Percentiles rank a stretch among this genome's conserved stretches.
Conservation (phyloP, 2,329 filamentous ascomycete species). For the Stachybotrys chartarum region DNA sequence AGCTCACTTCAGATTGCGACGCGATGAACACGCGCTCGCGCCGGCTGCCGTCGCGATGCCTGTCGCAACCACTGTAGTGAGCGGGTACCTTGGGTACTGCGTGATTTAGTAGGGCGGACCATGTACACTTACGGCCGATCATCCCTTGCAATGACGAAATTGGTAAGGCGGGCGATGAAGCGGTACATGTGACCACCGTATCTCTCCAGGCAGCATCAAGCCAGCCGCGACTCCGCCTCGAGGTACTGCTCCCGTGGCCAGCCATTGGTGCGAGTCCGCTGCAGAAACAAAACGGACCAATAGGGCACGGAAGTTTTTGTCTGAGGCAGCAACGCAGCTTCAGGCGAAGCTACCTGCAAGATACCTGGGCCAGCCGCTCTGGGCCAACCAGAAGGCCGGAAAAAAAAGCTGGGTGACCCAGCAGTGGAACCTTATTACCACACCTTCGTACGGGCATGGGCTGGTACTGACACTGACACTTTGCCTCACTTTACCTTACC, state of each 20-base stretch:
- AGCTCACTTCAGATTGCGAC: neutral
- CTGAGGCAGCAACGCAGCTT: conserved; percentile 26
- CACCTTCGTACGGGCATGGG: neutral
- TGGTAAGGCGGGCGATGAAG: neutral
- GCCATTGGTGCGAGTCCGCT: conserved; percentile 23
- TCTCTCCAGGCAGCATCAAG: conserved; percentile 14
- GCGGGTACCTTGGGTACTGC: neutral
- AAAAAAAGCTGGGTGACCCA: conserved; percentile 19
- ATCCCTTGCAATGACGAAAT: neutral
- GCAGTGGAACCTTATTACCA: neutral
- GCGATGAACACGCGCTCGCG: neutral
- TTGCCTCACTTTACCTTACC: conserved; percentile 16
- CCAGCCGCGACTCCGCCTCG: conserved; percentile 19
- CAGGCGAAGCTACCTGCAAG: neutral
- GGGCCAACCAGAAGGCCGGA: neutral
- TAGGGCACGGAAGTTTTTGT: conserved; percentile 20
- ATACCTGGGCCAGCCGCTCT: neutral
- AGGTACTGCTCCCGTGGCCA: conserved; percentile 9
- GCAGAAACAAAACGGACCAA: conserved; percentile 16
- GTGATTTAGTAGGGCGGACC: neutral
- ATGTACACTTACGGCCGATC: neutral
- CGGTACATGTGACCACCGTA: conserved; percentile 19
- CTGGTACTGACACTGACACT: conserved; percentile 2
- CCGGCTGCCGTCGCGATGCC: conserved; percentile 6
- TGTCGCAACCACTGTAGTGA: conserved; percentile 9